These are phyloP conservation scores for Orbilia blumenaviensis DNA, from an alignment of 2,329 filamentous ascomycete genomes.

Conservation along the genomic window DNA sequence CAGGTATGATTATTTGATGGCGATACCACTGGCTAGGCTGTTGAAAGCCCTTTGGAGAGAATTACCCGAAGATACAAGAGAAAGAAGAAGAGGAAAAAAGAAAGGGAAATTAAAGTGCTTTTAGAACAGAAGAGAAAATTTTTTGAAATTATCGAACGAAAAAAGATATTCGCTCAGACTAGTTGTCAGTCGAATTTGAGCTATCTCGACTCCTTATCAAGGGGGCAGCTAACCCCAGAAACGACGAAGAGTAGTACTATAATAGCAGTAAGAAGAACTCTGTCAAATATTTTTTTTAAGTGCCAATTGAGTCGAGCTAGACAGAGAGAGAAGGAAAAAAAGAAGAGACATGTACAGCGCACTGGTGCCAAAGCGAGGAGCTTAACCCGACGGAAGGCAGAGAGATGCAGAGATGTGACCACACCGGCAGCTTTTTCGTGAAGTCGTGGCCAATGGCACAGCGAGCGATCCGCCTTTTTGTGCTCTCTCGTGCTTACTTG, in stretches of 20 bases:
- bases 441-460: neutral
- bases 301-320: no score
- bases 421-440: neutral
- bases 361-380: slow-evolving; percentile 38
- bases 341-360: neutral
- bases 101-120: neutral
- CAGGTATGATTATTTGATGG: neutral
- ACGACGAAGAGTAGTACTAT: no score
- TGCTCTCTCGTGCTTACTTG: neutral
- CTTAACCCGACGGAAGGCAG: slow-evolving; percentile 22
- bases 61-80: neutral
- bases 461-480: slow-evolving; percentile 3
- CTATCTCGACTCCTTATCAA: slow-evolving; percentile 1
- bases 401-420: slow-evolving; percentile 19
- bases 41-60: slow-evolving; percentile 47
- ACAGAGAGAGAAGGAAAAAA: neutral
- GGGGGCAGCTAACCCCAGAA: neutral
- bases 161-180: neutral
- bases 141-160: neutral
- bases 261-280: no score
- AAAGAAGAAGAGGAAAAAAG: neutral
- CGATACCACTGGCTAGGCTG: slow-evolving; percentile 25
- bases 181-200: no score
- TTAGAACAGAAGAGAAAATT: no score
- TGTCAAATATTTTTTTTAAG: no score